These are phyloP conservation scores for Huntiella bhutanensis DNA, from an alignment of 2,329 filamentous ascomycete genomes.

Conservation along the genomic window DNA sequence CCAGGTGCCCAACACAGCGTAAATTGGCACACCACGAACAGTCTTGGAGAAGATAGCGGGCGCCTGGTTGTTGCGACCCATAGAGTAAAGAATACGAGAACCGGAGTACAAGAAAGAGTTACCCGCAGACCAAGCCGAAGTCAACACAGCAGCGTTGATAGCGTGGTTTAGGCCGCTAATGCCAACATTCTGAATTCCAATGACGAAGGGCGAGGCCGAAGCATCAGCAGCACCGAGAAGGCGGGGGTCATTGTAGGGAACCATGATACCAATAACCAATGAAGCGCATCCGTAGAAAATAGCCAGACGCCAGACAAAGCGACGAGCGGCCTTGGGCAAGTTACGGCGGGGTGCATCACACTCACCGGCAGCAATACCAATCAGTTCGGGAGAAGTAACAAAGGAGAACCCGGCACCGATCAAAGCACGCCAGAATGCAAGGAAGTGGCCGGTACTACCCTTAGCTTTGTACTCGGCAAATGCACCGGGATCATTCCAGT, in stretches of 20 bases:
- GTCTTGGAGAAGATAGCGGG: constrained; percentile 41
- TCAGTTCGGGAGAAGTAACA: constrained; percentile 43
- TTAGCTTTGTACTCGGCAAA: constrained; percentile 28
- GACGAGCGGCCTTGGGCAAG: constrained; percentile 44
- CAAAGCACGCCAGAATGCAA: constrained; percentile 39
- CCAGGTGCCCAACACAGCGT: constrained; percentile 33
- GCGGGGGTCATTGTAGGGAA: constrained; percentile 43
- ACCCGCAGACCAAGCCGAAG: constrained; percentile 44
- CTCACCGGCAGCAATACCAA: constrained; percentile 45
- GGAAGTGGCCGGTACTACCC: constrained; percentile 32
- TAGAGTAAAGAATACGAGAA: constrained; percentile 49
- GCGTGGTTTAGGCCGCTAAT: constrained; percentile 45
- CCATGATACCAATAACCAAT: constrained; percentile 41
- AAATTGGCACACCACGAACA: constrained; percentile 41
- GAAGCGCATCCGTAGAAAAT: constrained; percentile 46
- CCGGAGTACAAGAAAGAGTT: constrained; percentile 48
- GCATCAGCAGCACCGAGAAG: constrained; percentile 41
- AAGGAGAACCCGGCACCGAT: constrained; percentile 42
- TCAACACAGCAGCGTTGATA: constrained; percentile 49
- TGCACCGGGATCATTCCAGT: constrained; percentile 23
- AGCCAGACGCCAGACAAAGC: constrained; percentile 42
- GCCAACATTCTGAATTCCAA: constrained; percentile 46
- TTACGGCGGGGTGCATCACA: constrained; percentile 43
- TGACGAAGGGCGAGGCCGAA: constrained; percentile 42
- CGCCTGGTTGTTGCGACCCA: constrained; percentile 48